phyloP scores from a whole-genome alignment of 768 basidiomycete species.

The Pleurotus sapidus region DNA sequence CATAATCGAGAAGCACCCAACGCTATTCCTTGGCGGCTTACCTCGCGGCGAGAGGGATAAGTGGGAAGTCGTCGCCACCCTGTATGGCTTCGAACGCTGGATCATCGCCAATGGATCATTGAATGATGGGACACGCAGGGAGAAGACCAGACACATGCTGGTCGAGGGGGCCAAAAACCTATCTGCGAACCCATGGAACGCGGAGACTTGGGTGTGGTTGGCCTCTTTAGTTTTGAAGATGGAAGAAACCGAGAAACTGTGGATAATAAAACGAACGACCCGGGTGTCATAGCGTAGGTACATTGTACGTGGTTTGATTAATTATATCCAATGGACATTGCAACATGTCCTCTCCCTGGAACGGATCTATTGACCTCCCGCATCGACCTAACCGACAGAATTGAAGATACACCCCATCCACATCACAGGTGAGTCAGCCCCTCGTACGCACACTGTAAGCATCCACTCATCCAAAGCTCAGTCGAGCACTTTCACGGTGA shows the following conservation, averaged over 20 bases:
- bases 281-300: no score
- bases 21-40: conserved; percentile 11
- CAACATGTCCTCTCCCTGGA: no score
- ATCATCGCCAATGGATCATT: conserved; percentile 22
- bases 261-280: conserved; percentile 33
- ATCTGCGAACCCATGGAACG: conserved; percentile 16
- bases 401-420: no score
- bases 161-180: conserved; percentile 18
- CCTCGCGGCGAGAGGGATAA: neutral
- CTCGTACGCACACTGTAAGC: no score
- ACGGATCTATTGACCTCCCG: no score
- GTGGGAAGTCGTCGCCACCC: conserved; percentile 43
- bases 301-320: no score
- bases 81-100: conserved; percentile 45
- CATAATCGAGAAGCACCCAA: conserved; percentile 48
- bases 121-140: conserved; percentile 18
- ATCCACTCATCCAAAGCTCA: no score
- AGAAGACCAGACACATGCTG: neutral
- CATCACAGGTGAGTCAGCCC: no score
- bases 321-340: no score
- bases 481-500: no score
- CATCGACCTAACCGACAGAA: no score
- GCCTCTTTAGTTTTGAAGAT: conserved; percentile 27
- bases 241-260: conserved; percentile 38
- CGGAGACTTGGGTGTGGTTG: neutral